phyloP scores from a whole-genome alignment of 202 grass and related monocot species.

The Zizania palustris region DNA sequence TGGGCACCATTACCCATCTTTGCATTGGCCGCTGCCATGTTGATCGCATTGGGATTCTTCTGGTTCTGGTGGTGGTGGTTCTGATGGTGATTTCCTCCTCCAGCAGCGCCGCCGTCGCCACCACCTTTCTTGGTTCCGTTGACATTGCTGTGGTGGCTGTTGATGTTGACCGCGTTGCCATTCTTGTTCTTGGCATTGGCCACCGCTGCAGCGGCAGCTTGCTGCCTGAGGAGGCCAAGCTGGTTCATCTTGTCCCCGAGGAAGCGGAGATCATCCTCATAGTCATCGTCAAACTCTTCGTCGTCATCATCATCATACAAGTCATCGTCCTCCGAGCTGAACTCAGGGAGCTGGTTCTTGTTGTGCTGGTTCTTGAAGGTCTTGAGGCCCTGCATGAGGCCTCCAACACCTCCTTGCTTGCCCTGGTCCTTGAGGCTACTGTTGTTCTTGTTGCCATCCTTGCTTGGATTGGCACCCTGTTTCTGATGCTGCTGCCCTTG shows the following conservation, averaged over 20 bases:
- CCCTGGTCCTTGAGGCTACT: constrained; percentile 63
- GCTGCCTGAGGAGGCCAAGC: constrained; percentile 63
- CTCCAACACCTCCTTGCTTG: constrained; percentile 65
- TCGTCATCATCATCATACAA: constrained; percentile 62
- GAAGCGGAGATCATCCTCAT: constrained; percentile 68
- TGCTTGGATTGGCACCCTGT: constrained; percentile 48
- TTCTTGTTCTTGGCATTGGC: constrained; percentile 50
- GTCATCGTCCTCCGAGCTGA: constrained; percentile 74
- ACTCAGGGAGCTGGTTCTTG: constrained; percentile 55
- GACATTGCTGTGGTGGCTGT: constrained; percentile 41
- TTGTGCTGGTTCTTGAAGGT: constrained; percentile 90
- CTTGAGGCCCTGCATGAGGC: constrained; percentile 86
- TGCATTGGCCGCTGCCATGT: constrained; percentile 59
- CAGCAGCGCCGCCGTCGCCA: constrained; percentile 1
- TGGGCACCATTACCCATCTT: constrained; percentile 58
- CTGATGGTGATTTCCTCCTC: constrained; percentile 53
- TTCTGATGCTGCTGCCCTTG: constrained; percentile 43
- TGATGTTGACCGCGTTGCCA: constrained; percentile 24
- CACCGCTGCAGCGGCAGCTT: not conserved
- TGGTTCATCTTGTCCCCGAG: constrained; percentile 78
- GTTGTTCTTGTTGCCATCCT: constrained; percentile 55
- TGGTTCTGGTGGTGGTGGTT: constrained; percentile 53
- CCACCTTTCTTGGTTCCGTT: constrained; percentile 57
- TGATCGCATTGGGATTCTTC: constrained; percentile 58
- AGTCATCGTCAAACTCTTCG: constrained; percentile 61